These are phyloP conservation scores for Davidsoniella eucalypti DNA, from an alignment of 2,329 filamentous ascomycete genomes.

Conservation along the genomic window DNA sequence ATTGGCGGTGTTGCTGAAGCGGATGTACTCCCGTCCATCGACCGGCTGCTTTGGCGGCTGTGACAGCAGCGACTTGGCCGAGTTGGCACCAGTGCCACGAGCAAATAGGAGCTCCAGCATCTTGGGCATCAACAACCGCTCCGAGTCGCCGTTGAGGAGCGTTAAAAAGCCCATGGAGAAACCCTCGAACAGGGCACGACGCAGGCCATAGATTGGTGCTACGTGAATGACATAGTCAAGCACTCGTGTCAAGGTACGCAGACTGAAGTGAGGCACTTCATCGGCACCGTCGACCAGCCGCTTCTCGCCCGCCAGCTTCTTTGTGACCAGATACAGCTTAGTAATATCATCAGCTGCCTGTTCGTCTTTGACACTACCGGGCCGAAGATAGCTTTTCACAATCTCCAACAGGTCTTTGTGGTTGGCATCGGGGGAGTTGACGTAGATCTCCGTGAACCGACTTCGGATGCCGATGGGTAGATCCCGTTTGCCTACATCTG, in stretches of 20 bases:
- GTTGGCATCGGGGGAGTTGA: slow-evolving; percentile 76
- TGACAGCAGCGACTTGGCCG: slow-evolving; percentile 52
- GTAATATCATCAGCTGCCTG: slow-evolving; percentile 68
- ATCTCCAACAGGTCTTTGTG: slow-evolving; percentile 75
- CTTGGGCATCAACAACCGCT: slow-evolving; percentile 59
- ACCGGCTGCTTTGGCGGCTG: slow-evolving; percentile 62
- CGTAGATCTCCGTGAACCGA: slow-evolving; percentile 89
- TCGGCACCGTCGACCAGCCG: slow-evolving; percentile 85
- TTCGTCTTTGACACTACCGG: slow-evolving; percentile 52
- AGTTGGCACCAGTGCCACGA: slow-evolving; percentile 39
- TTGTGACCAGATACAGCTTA: slow-evolving; percentile 74
- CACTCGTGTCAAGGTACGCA: slow-evolving; percentile 81
- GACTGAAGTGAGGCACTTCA: slow-evolving; percentile 91
- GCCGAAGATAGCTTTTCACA: slow-evolving; percentile 72
- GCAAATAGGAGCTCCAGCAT: slow-evolving; percentile 68
- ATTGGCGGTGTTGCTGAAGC: slow-evolving; percentile 49
- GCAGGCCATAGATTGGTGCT: slow-evolving; percentile 64
- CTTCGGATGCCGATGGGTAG: slow-evolving; percentile 76
- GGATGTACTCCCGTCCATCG: slow-evolving; percentile 63
- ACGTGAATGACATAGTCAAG: slow-evolving; percentile 79
- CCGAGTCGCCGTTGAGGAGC: slow-evolving; percentile 66
- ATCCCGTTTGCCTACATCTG: slow-evolving; percentile 91
- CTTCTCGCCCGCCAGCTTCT: slow-evolving; percentile 64
- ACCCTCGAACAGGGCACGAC: slow-evolving; percentile 79
- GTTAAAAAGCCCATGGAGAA: slow-evolving; percentile 98